Evolutionary conservation across 2,329 filamentous ascomycete species (phyloP), one percentile per base, ranked within the genome.

Genomic region (Pestalotiopsis sp.): DNA sequence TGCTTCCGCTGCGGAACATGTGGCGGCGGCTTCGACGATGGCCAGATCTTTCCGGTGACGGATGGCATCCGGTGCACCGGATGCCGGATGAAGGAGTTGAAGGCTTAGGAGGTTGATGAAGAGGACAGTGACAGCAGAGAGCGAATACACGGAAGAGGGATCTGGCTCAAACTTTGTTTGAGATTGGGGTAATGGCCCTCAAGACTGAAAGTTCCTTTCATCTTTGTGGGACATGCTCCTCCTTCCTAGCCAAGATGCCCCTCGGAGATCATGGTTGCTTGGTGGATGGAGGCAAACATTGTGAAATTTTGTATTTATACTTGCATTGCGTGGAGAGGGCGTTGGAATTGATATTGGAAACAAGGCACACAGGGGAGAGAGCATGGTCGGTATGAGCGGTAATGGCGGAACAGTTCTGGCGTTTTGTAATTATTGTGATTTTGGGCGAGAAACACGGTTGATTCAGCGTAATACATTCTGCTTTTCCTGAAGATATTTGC

Each of bases 1-100:
- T 99, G 96, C 80, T 99, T 99, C 82, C 90, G 91, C 68, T 99
- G 96, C 78, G 87, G 85, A 17, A 83, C 83, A 17, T 92, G 90
- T 74, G 80, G 83, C 12, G 87, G 86, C 45, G 85, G 86, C 0
- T 91, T 92, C 73, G 85, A 88, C 45, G 89, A 91, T 73, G 89
- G 90, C 0, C 88, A 90, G 77, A 87, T 91, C 72, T 91, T 91
- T 76, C 88, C 88, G 56, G 86, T 87, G 70, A 82, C 87, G 66
- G 83, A 85, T 1, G 82, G 81, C n/a, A 85, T 91, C 23, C 79
- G 90, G 70, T 92, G 90, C 77, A 90, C 88, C n/a, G 77, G 75
- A 12, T 92, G 90, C 75, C 85, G 89, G 72, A 82, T 86, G 73
- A 83, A 81, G 72, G 88, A 91, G 78, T 80, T 91, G 73, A 92